Evolutionary conservation across 2,329 filamentous ascomycete species (phyloP), one percentile per base, ranked within the genome.

Genomic region (Epichloe sylvatica): DNA sequence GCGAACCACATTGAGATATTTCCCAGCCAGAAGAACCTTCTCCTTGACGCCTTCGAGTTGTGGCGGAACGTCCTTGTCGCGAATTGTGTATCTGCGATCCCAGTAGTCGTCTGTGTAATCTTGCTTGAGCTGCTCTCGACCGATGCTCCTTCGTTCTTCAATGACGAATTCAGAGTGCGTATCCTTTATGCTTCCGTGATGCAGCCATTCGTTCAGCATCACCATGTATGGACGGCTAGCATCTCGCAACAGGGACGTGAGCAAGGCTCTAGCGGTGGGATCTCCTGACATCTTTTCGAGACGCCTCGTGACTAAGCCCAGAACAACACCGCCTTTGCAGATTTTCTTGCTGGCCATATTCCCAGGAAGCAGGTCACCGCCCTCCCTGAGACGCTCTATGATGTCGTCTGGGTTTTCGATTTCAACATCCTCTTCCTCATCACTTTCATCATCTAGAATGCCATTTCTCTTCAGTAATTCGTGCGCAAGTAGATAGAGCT

Each of bases 71-170:
- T 95, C 86, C 45, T 87, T 81, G 53, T 95, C 88, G 52, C 92
- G 83, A 54, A 98, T 84, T 4, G 92, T 97, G 63, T 98, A 98
- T 54, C 92, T 78, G 61, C 94, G 88, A 64, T 98, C 92, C 92
- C 92, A 98, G 66, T 98, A 98, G 61, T 98, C 92, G 64, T 98
- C 92, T 0, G 91, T 98, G 61, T 97, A 98, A 64, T 98, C 92
- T 62, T 95, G 84, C 61, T 97, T 89, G 3, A 98, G 71, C 52
- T 86, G 78, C 64, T 97, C 92, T 39, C 92, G 80, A 51, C 84
- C 84, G 58, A 98, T 96, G 60, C 90, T 95, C 66, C 91, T 94
- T 59, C 95, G 88, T 65, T 97, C 92, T 62, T 94, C 94, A 61
- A 98, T 83, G 48, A 98, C 70, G 57, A 98, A 98, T 64, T 98